Base-by-base conservation (phyloP, 2,329 filamentous ascomycete genomes). In the Apiospora pterosperma region DNA sequence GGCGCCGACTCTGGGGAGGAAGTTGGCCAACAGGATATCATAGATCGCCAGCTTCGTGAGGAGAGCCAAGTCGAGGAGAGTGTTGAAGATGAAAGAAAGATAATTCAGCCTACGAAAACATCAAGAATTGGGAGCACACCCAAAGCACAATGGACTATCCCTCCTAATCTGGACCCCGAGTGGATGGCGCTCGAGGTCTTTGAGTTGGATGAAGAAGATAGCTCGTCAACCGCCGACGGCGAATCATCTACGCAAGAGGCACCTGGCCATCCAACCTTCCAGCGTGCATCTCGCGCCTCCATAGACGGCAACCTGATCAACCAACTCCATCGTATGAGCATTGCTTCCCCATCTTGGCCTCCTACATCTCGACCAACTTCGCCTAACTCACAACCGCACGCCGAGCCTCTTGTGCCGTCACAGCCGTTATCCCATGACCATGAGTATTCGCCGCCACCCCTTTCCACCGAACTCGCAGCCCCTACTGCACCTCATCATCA, bases 101-200 rank as follows among this genome's bases (percentile, higher is more conserved):
- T 16, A 3, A 64, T 59, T 10, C 41, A 36, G 16, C 28, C 55
- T 48, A 8, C 60, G 14, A 59, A n/a, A 4, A 59, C 62, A 60
- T 25, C 59, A 28, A 34, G 63, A 11, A 63, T 60, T 64, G 10
- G 59, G 16, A 61, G 23, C 4, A 55, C 61, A 61, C 21, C 59
- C 36, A 31, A 63, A 12, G 23, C 67, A 12, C 77, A 79, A 8
- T 90, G 88, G 85, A 80, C 81, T 12, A 80, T 97, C 3, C 92
- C 93, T 0, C 82, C 84, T 1, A 90, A 93, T 66, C 81, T 97
- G 0, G 94, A 97, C 69, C 88, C 91, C 0, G 94, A 97, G 76
- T 97, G 94, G 94, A 86, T 97, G 68, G 94, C 94, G 0, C 87
- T 97, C 19, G 93, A 97, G 74, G 92, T 97, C 1, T 96, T 90